A percentile compares a stretch with the other conserved stretches of the same genome.
Evolutionary conservation across 2,329 filamentous ascomycete genomes (phyloP).

Genomic region (Colletotrichum graminicola): DNA sequence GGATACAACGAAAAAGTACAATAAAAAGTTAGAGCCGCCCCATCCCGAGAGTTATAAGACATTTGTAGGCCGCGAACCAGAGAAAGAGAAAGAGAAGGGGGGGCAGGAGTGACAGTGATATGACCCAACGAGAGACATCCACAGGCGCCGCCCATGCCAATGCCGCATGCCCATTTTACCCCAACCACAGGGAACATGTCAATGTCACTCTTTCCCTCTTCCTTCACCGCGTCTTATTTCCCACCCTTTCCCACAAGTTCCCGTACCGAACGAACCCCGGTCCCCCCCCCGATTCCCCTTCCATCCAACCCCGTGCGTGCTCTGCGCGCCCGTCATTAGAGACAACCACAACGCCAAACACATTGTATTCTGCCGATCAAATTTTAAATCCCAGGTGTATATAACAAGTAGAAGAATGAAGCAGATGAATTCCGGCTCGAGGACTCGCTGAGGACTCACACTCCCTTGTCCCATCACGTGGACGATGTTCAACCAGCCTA

Average conservation of each 20-base stretch:
- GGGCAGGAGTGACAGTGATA: neutral
- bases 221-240: conserved; percentile 39
- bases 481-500: conserved; percentile 28
- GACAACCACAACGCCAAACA: conserved; percentile 41
- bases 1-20: neutral
- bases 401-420: conserved; percentile 29
- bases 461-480: conserved; percentile 39
- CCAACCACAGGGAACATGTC: conserved; percentile 13
- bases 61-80: conserved; percentile 35
- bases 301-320: conserved; percentile 17
- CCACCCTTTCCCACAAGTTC: conserved; percentile 19
- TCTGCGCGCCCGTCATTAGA: conserved; percentile 34
- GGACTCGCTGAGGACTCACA: neutral
- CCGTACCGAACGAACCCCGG: conserved; percentile 38
- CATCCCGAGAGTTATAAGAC: conserved; percentile 33
- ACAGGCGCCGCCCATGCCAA: conserved; percentile 35
- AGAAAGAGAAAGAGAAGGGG: conserved; percentile 18
- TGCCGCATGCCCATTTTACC: conserved; percentile 22
- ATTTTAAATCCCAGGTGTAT: conserved; percentile 28
- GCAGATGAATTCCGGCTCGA: conserved; percentile 14
- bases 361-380: conserved; percentile 41
- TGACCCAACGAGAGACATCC: conserved; percentile 34
- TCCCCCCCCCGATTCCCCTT: conserved; percentile 15
- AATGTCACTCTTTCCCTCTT: neutral
- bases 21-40: conserved; percentile 21